phyloP scores from a whole-genome alignment of 2,329 filamentous ascomycete genomes.

The Alternaria sp. region DNA sequence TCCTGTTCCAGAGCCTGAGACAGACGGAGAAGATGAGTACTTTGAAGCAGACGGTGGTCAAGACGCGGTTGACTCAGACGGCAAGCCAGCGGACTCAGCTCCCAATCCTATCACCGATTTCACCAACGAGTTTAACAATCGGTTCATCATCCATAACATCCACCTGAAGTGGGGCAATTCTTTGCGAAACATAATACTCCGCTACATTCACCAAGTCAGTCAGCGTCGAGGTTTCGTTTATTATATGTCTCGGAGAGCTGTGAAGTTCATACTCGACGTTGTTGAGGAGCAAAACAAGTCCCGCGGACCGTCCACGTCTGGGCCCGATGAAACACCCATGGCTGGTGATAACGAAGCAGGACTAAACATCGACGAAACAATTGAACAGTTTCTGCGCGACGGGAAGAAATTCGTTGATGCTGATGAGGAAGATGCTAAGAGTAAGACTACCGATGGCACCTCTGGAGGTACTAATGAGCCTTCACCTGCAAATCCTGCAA shows the following conservation, averaged over 20 bases:
- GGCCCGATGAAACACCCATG: conserved; percentile 39
- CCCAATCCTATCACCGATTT: conserved; percentile 78
- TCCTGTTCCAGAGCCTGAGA: conserved; percentile 53
- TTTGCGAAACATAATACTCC: conserved; percentile 91
- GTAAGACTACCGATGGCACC: conserved; percentile 1
- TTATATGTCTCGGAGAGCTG: conserved; percentile 92
- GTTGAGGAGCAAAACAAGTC: conserved; percentile 90
- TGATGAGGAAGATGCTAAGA: conserved; percentile 61
- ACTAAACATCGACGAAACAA: conserved; percentile 79
- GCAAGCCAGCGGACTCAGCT: conserved; percentile 62
- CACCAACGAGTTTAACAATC: conserved; percentile 94
- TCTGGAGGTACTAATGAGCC: conserved; percentile 15
- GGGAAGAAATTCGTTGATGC: conserved; percentile 82
- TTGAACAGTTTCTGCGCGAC: conserved; percentile 84
- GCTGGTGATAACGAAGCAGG: conserved; percentile 65
- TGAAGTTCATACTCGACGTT: conserved; percentile 98
- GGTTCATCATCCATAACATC: conserved; percentile 97
- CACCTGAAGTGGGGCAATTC: conserved; percentile 99
- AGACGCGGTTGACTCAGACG: conserved; percentile 56
- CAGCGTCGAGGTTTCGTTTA: conserved; percentile 96
- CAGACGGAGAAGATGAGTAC: conserved; percentile 55
- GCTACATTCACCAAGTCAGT: conserved; percentile 96
- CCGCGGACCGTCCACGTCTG: conserved; percentile 41
- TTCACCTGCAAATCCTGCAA: conserved; percentile 27
- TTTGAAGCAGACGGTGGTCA: conserved; percentile 64